Evolutionary conservation across 2,329 filamentous ascomycete genomes (phyloP), one percentile per base, ranked within the genome.

Genomic region (Kalmusia sp.): DNA sequence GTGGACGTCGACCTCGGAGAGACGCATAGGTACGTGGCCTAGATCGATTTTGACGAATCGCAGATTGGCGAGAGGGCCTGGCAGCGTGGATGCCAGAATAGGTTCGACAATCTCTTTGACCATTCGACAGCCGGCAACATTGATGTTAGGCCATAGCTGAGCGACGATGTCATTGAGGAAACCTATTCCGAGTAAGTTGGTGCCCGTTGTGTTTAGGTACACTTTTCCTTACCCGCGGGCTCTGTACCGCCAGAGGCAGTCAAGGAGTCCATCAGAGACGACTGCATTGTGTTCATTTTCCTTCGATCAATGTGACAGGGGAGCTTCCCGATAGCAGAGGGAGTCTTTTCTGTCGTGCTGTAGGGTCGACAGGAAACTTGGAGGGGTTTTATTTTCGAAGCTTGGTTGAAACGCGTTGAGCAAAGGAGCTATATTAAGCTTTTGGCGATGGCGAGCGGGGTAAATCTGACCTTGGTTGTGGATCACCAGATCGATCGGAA

Each of bases 61-160:
- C 31, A 82, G 68, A 3, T 72, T 68, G 17, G 72, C 63, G 4
- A 82, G 69, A 9, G 78, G 79, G 0, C 76, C 73, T 0, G 79
- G 79, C 2, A 81, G 72, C 64, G 77, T 80, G 4, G 73, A 71
- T 1, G 73, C 75, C 33, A 81, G 75, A 61, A 81, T 80, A 30
- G 79, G 79, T 58, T 81, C 78, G 25, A 78, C 79, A 15, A 77
- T 77, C 4, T 79, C 74, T 55, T 80, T 81, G 35, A 74, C 67
- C 69, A 80, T 80, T 39, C 70, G 69, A 61, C 71, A 67, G 34
- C 73, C 77, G 17, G 76, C 78, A 4, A 78, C 71, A 37, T 72
- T 74, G 66, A 81, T 79, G 59, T 81, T 80, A 30, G 79, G 79
- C 79, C 79, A 82, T 62, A 82, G 63, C 49, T 79, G 77, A 12